Conservation (phyloP, 192 early-diverging fungal species). For the Chytriomyces hyalinus region DNA sequence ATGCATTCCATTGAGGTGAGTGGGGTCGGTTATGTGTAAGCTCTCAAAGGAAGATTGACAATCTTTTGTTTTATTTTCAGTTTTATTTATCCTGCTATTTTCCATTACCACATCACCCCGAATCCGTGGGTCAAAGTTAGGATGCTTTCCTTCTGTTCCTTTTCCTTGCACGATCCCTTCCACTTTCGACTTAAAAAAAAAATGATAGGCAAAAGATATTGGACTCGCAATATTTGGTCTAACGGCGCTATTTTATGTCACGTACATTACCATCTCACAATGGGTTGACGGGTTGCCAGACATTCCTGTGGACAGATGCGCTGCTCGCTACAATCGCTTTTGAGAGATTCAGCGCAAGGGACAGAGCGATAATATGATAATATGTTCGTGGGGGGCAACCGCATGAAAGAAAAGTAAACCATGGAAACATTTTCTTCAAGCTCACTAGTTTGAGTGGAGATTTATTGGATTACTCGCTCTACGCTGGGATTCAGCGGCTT, state of each 20-base stretch:
- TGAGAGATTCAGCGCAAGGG: too few species aligned
- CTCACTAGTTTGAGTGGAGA: too few species aligned
- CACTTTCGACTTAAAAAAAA: too few species aligned
- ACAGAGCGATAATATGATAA: too few species aligned
- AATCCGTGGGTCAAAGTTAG: conserved; percentile 36
- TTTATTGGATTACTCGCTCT: too few species aligned
- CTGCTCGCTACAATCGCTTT: too few species aligned
- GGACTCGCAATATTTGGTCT: conserved; percentile 65
- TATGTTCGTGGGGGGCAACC: too few species aligned
- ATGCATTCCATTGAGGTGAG: conserved; percentile 61
- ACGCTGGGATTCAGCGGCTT: too few species aligned
- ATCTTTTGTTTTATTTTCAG: conserved; percentile 9
- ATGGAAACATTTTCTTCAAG: too few species aligned
- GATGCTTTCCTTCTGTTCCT: neutral
- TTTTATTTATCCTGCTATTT: conserved; percentile 88
- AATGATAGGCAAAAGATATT: conserved; percentile 57
- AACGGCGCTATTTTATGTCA: conserved; percentile 79
- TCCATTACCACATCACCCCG: conserved; percentile 68
- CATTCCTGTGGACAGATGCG: conserved; percentile 54
- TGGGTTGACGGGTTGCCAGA: conserved; percentile 60
- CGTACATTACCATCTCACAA: conserved; percentile 72
- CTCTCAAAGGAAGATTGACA: conserved; percentile 6
- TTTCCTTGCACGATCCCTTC: neutral
- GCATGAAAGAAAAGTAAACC: too few species aligned
- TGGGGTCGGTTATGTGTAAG: neutral